Base-by-base conservation (phyloP, 352 stramenopile species). In the Pythium dissimile region DNA sequence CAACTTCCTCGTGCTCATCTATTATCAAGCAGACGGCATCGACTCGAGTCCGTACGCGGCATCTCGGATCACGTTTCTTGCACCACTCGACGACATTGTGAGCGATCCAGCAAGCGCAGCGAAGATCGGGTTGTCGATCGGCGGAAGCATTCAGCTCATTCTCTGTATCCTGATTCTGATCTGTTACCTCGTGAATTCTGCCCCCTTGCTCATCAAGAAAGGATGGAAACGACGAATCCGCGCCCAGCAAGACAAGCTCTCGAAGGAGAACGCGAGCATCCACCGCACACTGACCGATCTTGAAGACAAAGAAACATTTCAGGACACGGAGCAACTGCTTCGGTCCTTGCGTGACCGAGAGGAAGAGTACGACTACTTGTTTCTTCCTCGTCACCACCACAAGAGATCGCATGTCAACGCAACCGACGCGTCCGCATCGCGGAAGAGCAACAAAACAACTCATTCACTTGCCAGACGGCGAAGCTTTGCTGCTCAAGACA, bases 101-200 rank as follows among this genome's bases (percentile, higher is more conserved):
- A 41, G 27, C 16, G 47, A 61, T 21, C 66, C 20, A 12, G 84
- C 71, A 1, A 16, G 64, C 23, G 59, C 59, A 30, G 80, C 82
- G 18, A 69, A 80, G 44, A 45, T 69, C 26, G 61, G 48, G 0
- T 37, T 89, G 20, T 64, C 69, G 3, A n/a, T 85, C 9, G 78
- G 65, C 11, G 80, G 80, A 0, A 75, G 72, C 16, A 35, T 84
- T n/a, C 71, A 88, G 31, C 62, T 89, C 27, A 56, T 77, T 18
- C 28, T 88, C 3, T 89, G 77, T 24, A 62, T 32, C 9, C 48
- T 76, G 27, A 72, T 85, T 11, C 26, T 91, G 23, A n/a, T 76
- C 3, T 84, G 76, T 45, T 86, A 89, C 46, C 57, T 84, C 44
- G 64, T 84, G 31, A 91, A 91, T 44, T 84, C 75, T 13, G 80